Evolutionary conservation across 2,329 filamentous ascomycete species (phyloP).

Genomic region (Botrytis porri): DNA sequence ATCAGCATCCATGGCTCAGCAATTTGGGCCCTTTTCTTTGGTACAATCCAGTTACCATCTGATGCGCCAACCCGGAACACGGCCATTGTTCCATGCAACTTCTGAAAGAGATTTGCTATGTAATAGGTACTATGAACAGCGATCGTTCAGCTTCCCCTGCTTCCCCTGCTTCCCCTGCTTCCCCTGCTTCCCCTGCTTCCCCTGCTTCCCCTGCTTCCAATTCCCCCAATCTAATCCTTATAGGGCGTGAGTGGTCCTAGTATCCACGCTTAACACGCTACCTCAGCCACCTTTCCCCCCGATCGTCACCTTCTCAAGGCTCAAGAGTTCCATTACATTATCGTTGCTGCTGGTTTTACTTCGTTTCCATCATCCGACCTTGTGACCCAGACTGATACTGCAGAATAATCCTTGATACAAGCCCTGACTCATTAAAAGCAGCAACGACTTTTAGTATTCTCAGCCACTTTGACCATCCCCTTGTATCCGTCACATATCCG

Average conservation of each 20-base stretch:
- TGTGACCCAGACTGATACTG: neutral
- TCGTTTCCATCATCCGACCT: neutral
- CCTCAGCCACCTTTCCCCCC: constrained; percentile 3
- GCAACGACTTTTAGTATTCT: neutral
- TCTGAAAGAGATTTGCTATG: constrained; percentile 4
- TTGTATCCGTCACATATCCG: constrained; percentile 1
- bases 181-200: too few species aligned
- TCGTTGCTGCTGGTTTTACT: neutral
- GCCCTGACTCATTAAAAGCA: neutral
- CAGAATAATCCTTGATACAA: neutral
- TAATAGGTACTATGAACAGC: neutral
- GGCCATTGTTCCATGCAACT: constrained; percentile 7
- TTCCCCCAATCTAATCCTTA: constrained; percentile 10
- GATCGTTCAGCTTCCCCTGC: constrained; percentile 8
- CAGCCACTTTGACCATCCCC: constrained; percentile 8
- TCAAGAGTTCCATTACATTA: neutral
- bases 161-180: too few species aligned
- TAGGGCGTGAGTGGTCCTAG: constrained; percentile 7
- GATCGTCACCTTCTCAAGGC: neutral
- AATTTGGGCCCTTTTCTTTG: neutral
- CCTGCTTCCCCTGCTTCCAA: constrained; percentile 2
- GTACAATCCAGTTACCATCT: neutral
- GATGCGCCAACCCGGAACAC: constrained; percentile 17
- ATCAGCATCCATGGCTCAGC: constrained; percentile 13
- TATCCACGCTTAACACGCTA: neutral